Evolutionary conservation across 306 rosid genomes (phyloP).

Genomic region (Acacia melanoxylon): DNA sequence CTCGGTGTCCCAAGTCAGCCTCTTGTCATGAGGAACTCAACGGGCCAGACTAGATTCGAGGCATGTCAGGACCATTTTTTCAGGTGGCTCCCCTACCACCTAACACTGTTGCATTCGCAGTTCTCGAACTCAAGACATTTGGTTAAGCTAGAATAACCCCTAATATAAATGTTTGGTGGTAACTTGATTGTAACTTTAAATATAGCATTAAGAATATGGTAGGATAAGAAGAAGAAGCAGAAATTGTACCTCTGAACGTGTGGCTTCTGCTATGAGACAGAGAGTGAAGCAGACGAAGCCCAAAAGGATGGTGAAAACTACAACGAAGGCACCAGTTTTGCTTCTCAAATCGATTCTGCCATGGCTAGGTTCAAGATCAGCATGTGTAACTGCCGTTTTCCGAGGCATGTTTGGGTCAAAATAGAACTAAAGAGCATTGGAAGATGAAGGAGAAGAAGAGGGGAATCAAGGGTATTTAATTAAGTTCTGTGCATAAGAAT

Average conservation of each 20-base stretch:
- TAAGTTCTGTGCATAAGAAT: constrained; percentile 24
- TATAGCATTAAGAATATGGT: not conserved
- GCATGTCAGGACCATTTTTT: too few relatives aligned
- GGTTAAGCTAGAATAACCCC: too few relatives aligned
- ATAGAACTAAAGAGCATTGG: constrained; percentile 15
- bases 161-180: too few relatives aligned
- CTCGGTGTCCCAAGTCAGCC: too few relatives aligned
- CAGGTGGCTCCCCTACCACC: too few relatives aligned
- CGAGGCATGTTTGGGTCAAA: constrained; percentile 28
- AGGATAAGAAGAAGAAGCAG: not conserved
- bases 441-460: constrained; percentile 8
- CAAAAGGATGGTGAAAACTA: constrained; percentile 60
- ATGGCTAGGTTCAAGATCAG: constrained; percentile 77
- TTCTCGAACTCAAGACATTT: too few relatives aligned
- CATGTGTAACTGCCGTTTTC: constrained; percentile 80
- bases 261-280: constrained; percentile 84
- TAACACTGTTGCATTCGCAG: too few relatives aligned
- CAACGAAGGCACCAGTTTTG: constrained; percentile 65
- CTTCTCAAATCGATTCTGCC: constrained; percentile 57
- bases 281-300: constrained; percentile 82
- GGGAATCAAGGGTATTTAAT: not conserved
- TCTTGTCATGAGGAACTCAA: too few relatives aligned
- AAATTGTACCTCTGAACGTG: constrained; percentile 79
- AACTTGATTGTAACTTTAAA: not conserved
- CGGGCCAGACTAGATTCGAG: too few relatives aligned